Evolutionary conservation across 768 basidiomycete species (phyloP).

Genomic region (Fomitopsis pulvina): DNA sequence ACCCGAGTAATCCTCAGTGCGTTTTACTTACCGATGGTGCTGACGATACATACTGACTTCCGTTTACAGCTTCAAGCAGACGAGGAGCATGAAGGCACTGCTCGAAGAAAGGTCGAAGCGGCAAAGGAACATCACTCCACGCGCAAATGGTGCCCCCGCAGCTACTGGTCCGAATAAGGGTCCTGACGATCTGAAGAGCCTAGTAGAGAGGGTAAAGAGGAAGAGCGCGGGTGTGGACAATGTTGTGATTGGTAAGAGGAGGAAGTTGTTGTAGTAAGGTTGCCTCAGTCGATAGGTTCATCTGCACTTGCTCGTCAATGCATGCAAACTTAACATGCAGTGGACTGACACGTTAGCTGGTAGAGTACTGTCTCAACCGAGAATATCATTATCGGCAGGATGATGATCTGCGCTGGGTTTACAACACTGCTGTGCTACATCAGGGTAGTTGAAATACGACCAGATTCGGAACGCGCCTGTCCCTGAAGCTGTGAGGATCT

Average conservation of each 20-base stretch:
- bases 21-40: slow-evolving; percentile 24
- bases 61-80: slow-evolving; percentile 75
- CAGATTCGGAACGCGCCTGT: too few species aligned
- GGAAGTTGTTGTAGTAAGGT: slow-evolving; percentile 18
- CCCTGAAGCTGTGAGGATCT: slow-evolving; percentile 12
- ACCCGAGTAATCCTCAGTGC: slow-evolving; percentile 92
- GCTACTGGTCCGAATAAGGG: slow-evolving; percentile 1
- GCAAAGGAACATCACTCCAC: slow-evolving; percentile 31
- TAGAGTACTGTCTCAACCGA: too few species aligned
- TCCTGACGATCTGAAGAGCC: slow-evolving; percentile 37
- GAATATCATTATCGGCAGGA: too few species aligned
- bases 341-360: too few species aligned
- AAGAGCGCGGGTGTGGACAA: slow-evolving; percentile 42
- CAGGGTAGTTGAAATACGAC: not conserved
- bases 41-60: not conserved
- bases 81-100: slow-evolving; percentile 82
- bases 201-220: slow-evolving; percentile 87
- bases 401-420: too few species aligned
- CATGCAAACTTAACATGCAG: too few species aligned
- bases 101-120: slow-evolving; percentile 77
- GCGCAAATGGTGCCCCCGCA: slow-evolving; percentile 2
- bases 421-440: not conserved
- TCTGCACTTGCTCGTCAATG: too few species aligned
- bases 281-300: not conserved
- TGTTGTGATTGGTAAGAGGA: slow-evolving; percentile 32